Evolutionary conservation across 192 early-diverging fungal genomes (phyloP), one percentile per base, ranked within the genome.

Genomic region (Entomortierella chlamydospora): DNA sequence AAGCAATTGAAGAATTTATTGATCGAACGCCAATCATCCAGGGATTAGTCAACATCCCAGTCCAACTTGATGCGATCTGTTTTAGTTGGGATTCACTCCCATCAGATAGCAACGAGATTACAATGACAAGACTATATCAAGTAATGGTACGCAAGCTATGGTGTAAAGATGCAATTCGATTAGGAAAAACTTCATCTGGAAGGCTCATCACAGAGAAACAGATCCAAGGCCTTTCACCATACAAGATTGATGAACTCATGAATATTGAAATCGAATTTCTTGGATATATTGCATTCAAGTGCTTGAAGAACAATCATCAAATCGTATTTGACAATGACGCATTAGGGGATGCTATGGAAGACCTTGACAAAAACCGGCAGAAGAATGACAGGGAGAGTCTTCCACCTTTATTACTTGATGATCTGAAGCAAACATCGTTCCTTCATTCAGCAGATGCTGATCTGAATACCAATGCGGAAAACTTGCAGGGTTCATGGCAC

Each of bases 1-100:
- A 15, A 26, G 15, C 64, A 29, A 41, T 67, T 31, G 54, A 67
- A 47, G 42, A 67, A 37, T 67, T 67, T 57, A 67, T 67, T 33
- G 37, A 47, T 20, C 64, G 29, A 17, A 67, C 64, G 12, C 53
- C 64, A n/a, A 6, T 67, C 41, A 47, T 67, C 30, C 64, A 57
- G 20, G 64, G 55, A 20, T 54, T 67, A 17, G 64, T 68, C 67
- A 69, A 69, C 26, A 69, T 60, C 39, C 67, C 67, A 7, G 57
- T 69, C 9, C 67, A 69, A 26, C 67, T 69, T 15, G 67, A 69
- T 41, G 67, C 52, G 57, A 60, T 69, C 13, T 69, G 67, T 43
- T 69, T 52, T 26, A 41, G 67, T 33, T 69, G 67, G 67, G 67
- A 69, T 33, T 39, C 55, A 51, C 56, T 69, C 50, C 57, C 49